A percentile compares a stretch with the other conserved stretches of the same genome.
These are phyloP conservation scores for Fraxinus paxiana DNA, from an alignment of 305 asterid species.

Conservation along the genomic window DNA sequence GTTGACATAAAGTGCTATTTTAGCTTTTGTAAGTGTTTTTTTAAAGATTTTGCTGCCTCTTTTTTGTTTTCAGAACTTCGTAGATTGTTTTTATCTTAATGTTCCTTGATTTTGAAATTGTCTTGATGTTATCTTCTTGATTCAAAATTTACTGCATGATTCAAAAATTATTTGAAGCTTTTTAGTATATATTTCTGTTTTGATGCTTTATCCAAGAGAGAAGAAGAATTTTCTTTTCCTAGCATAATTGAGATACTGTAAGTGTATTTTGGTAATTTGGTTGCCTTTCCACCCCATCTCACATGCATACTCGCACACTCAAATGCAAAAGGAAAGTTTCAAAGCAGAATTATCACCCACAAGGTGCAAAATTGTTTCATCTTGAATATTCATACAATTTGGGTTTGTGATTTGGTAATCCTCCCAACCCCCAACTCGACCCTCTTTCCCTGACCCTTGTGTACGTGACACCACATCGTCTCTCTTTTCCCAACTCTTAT, in stretches of 20 bases:
- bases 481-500: background rate
- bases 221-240: background rate
- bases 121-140: slow-evolving; percentile 18
- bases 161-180: slow-evolving; percentile 11
- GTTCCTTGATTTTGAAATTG: background rate
- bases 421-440: background rate
- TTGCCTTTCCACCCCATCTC: background rate
- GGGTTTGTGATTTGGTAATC: background rate
- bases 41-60: slow-evolving; percentile 23
- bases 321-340: background rate
- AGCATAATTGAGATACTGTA: background rate
- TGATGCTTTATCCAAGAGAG: slow-evolving; percentile 1
- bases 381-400: background rate
- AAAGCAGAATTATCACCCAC: background rate
- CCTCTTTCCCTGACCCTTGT: background rate
- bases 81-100: slow-evolving; percentile 10
- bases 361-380: background rate
- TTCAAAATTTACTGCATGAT: slow-evolving; percentile 22
- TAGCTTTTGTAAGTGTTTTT: slow-evolving; percentile 11
- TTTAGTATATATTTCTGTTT: background rate
- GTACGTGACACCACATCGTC: background rate
- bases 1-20: slow-evolving; percentile 30
- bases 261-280: background rate
- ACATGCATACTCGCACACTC: background rate
- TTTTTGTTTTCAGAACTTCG: slow-evolving; percentile 21